phyloP scores from a whole-genome alignment of 228 moss, liverwort and hornwort genomes.

The Sphagnum magellanicum region DNA sequence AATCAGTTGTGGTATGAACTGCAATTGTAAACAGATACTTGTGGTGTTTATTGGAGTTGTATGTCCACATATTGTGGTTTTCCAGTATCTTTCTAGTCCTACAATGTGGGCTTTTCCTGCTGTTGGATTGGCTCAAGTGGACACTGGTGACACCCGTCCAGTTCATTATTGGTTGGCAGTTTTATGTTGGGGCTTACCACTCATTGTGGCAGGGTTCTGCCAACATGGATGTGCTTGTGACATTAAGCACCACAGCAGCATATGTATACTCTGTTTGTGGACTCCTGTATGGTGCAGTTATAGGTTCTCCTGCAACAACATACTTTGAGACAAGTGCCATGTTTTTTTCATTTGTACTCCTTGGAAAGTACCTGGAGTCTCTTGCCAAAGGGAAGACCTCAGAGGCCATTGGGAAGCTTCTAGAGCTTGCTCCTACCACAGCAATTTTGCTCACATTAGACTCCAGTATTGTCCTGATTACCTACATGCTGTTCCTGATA shows the following conservation, averaged over 20 bases:
- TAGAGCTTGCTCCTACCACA: constrained; percentile 70
- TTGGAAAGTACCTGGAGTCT: constrained; percentile 78
- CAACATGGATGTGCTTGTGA: constrained; percentile 88
- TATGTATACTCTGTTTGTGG: constrained; percentile 73
- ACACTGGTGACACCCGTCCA: constrained; percentile 84
- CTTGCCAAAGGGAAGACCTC: constrained; percentile 84
- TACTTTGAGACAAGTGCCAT: constrained; percentile 88
- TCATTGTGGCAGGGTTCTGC: constrained; percentile 55
- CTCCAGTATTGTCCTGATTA: constrained; percentile 1
- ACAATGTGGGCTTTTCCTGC: constrained; percentile 62
- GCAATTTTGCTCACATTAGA: constrained; percentile 62
- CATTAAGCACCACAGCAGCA: constrained; percentile 66
- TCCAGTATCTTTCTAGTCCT: constrained; percentile 24
- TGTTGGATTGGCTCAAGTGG: constrained; percentile 90
- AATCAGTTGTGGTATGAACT: no score
- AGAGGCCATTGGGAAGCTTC: constrained; percentile 77
- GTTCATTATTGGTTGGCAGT: constrained; percentile 57
- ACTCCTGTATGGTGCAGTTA: constrained; percentile 53
- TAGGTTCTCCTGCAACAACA: constrained; percentile 39
- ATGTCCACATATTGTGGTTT: constrained; percentile 23
- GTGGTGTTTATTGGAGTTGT: constrained; percentile 68
- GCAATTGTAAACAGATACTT: constrained; percentile 32
- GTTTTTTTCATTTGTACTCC: constrained; percentile 72
- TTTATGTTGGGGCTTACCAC: constrained; percentile 70
- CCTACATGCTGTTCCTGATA: no score